phyloP scores from a whole-genome alignment of 768 basidiomycete genomes.

The Amanita muscaria region DNA sequence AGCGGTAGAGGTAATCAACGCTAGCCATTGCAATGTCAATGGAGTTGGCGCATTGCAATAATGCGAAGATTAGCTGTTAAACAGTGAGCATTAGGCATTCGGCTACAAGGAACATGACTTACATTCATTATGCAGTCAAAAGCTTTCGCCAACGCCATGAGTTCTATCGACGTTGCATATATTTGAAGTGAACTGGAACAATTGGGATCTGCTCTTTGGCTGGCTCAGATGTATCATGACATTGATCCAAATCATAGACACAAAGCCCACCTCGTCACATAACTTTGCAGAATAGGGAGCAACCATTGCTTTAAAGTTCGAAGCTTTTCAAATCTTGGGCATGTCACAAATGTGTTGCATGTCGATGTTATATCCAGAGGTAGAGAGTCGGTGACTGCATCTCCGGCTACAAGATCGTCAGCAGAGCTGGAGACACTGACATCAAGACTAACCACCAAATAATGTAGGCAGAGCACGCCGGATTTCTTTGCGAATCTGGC shows the following conservation, averaged over 20 bases:
- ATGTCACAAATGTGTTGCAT: constrained; percentile 40
- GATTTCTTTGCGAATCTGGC: constrained; percentile 63
- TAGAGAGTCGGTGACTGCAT: constrained; percentile 20
- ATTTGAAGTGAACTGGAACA: constrained; percentile 36
- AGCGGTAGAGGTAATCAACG: constrained; percentile 65
- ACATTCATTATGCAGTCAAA: constrained; percentile 68
- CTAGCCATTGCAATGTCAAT: constrained; percentile 49
- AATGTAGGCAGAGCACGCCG: constrained; percentile 54
- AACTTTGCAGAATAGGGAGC: constrained; percentile 55
- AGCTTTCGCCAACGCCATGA: constrained; percentile 54
- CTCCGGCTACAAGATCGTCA: neutral
- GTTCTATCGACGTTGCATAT: constrained; percentile 48
- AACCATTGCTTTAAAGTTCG: constrained; percentile 66
- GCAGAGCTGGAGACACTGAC: neutral
- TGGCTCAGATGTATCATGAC: neutral
- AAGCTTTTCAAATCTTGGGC: constrained; percentile 69
- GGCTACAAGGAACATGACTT: constrained; percentile 13
- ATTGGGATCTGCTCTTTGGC: constrained; percentile 20
- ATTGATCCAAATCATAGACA: neutral
- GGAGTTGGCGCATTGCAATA: constrained; percentile 45
- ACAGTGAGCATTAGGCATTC: constrained; percentile 8
- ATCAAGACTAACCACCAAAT: constrained; percentile 46
- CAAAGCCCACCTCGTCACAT: constrained; percentile 37
- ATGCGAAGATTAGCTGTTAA: constrained; percentile 39
- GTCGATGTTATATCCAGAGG: constrained; percentile 28